Evolutionary conservation across 164 flowering plant species (phyloP), one percentile per base, ranked within the genome.

Genomic region (Magnolia officinalis): DNA sequence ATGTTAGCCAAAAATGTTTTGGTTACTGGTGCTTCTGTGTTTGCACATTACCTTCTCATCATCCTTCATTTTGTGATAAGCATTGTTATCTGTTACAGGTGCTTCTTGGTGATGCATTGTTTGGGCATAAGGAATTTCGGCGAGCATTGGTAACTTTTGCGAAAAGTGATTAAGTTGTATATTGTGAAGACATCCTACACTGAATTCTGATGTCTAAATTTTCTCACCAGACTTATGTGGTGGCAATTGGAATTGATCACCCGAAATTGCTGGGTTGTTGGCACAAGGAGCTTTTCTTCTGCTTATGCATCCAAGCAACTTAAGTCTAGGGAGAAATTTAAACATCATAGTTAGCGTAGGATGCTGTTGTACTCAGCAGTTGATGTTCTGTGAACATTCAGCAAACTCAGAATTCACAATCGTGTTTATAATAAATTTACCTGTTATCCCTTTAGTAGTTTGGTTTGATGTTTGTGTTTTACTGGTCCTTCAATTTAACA

Each of bases 101-200:
- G 77, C 90, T 92, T 77, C 88, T 90, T 73, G 98, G 94, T 16
- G 96, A 95, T 84, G 86, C 97, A 8, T 84, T 93, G 76, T 90
- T 84, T 81, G 92, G 89, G 20, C 93, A 90, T 61, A 90, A 89
- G 79, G 97, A 95, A 84, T 87, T 85, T 77, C 83, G 87, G 63
- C 84, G 98, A 86, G 97, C 97, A 72, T 81, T 93, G 75, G 97
- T 95, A 86, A 84, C 77, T 55, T 55, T 55, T 55, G 1, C 19
- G 18, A 55, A 16, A 66, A 26, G 49, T 68, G 29, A 31, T 37
- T 66, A 2, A 20, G 23, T 24, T 14, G 13, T 8, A 8, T 66
- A n/a, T 63, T 20, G 4, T 18, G 71, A 68, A 9, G n/a, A 55
- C 61, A 11, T 55, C 18, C 16, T 11, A 16, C 61, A 11, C 61